phyloP scores from a whole-genome alignment of 129 eudicot species.

The Tanacetum coccineum region DNA sequence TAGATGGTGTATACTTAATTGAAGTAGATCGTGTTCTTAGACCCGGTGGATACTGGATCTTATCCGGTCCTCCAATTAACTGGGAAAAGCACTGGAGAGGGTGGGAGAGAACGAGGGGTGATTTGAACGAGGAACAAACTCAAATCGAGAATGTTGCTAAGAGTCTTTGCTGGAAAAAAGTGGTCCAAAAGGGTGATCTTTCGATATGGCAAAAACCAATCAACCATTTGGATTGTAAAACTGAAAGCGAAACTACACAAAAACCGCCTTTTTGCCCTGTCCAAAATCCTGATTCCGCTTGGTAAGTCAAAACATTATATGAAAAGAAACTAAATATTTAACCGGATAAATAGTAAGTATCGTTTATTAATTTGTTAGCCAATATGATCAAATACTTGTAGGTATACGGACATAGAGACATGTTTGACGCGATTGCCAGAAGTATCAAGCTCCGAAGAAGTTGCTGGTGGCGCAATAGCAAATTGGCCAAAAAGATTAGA shows the following conservation, averaged over 20 bases:
- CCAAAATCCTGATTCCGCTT: slow-evolving; percentile 66
- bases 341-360: neutral
- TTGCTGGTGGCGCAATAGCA: slow-evolving; percentile 71
- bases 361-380: neutral
- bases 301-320: slow-evolving; percentile 41
- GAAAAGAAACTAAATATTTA: too few species aligned
- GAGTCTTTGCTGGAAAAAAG: slow-evolving; percentile 89
- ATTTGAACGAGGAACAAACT: slow-evolving; percentile 75
- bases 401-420: slow-evolving; percentile 80
- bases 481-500: slow-evolving; percentile 83
- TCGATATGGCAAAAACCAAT: slow-evolving; percentile 88
- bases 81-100: slow-evolving; percentile 90
- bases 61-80: slow-evolving; percentile 95
- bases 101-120: slow-evolving; percentile 75
- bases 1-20: slow-evolving; percentile 82
- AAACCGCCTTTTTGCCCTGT: slow-evolving; percentile 62
- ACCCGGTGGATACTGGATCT: slow-evolving; percentile 92
- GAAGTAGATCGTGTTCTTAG: slow-evolving; percentile 94
- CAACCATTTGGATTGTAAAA: slow-evolving; percentile 71
- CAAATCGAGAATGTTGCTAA: slow-evolving; percentile 70
- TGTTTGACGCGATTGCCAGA: slow-evolving; percentile 89
- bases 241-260: slow-evolving; percentile 25
- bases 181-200: slow-evolving; percentile 69
- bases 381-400: slow-evolving; percentile 17
- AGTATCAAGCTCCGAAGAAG: slow-evolving; percentile 46